phyloP scores from a whole-genome alignment of 305 asterid genomes.

The Rubia tinctorum region DNA sequence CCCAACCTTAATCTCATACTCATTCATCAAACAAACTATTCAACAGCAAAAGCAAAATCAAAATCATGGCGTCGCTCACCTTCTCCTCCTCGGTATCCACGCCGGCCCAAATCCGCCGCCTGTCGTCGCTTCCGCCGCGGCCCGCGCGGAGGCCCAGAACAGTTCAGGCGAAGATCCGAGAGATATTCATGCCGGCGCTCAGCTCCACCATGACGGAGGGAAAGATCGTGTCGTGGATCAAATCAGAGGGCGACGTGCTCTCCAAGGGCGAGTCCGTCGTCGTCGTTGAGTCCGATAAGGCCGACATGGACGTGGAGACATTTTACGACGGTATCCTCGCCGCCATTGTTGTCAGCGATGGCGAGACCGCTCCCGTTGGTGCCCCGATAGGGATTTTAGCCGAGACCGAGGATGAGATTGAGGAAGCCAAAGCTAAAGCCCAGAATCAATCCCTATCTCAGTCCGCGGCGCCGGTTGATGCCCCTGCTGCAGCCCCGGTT shows the following conservation, averaged over 20 bases:
- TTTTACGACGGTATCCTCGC: conserved; percentile 83
- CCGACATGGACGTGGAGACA: conserved; percentile 93
- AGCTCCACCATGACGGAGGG: conserved; percentile 98
- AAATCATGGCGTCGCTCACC: conserved; percentile 47
- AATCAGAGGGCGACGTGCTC: conserved; percentile 81
- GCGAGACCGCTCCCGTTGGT: conserved; percentile 79
- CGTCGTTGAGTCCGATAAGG: conserved; percentile 90
- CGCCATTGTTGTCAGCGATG: conserved; percentile 80
- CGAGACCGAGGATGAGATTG: conserved; percentile 73
- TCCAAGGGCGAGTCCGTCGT: conserved; percentile 91
- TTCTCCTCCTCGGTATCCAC: conserved; percentile 47
- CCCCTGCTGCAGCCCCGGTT: conserved; percentile 31
- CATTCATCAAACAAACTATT: background rate
- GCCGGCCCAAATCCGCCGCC: conserved; percentile 20
- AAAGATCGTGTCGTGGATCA: conserved; percentile 83
- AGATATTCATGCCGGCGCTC: conserved; percentile 91
- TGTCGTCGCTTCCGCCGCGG: conserved; percentile 32
- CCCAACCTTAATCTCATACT: background rate
- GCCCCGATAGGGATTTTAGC: conserved; percentile 80
- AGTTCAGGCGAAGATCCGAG: conserved; percentile 68
- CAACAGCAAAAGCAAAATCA: background rate
- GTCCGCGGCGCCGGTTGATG: conserved; percentile 25
- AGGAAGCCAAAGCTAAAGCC: conserved; percentile 72
- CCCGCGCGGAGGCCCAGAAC: conserved; percentile 31
- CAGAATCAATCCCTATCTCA: conserved; percentile 35